Percentiles rank a stretch among this genome's conserved stretches.
Evolutionary conservation across 768 basidiomycete genomes (phyloP).

Genomic region (Suillus fuscotomentosus): DNA sequence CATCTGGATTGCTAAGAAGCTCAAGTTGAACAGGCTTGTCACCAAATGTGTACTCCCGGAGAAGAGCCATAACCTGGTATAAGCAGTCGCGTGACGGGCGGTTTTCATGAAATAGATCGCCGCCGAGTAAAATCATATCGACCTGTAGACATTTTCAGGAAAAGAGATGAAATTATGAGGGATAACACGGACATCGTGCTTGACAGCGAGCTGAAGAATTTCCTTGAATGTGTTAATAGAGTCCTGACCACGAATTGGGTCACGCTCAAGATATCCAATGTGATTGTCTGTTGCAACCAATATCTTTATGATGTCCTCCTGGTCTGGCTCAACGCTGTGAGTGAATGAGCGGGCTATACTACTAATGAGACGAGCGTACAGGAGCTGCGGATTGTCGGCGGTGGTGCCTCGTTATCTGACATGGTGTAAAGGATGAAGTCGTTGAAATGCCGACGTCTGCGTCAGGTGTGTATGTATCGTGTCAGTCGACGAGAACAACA

Average conservation of each 20-base stretch:
- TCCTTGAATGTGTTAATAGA: slow-evolving; percentile 95
- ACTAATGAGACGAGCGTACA: background rate
- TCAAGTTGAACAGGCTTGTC: slow-evolving; percentile 90
- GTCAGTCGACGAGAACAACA: background rate
- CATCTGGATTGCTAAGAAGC: slow-evolving; percentile 87
- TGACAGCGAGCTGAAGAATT: slow-evolving; percentile 87
- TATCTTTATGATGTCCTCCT: slow-evolving; percentile 73
- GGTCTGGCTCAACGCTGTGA: slow-evolving; percentile 33
- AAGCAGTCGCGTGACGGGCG: slow-evolving; percentile 88
- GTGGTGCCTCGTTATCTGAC: background rate
- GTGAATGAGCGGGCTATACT: background rate
- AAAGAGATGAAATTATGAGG: background rate
- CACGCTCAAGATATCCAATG: slow-evolving; percentile 92
- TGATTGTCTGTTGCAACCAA: slow-evolving; percentile 95
- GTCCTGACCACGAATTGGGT: slow-evolving; percentile 92
- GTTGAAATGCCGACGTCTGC: background rate
- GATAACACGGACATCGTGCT: slow-evolving; percentile 67
- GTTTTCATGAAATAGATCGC: slow-evolving; percentile 98
- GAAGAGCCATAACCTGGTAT: slow-evolving; percentile 83
- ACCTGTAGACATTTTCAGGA: slow-evolving; percentile 51
- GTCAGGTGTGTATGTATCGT: background rate
- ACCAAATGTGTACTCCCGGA: slow-evolving; percentile 88
- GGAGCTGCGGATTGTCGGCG: background rate
- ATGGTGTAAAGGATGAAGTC: background rate
- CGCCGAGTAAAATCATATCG: slow-evolving; percentile 92